A percentile compares a stretch with the other conserved stretches of the same genome.
Evolutionary conservation across 805 yeast species (phyloP).

Genomic region (Maudiozyma barnettii): DNA sequence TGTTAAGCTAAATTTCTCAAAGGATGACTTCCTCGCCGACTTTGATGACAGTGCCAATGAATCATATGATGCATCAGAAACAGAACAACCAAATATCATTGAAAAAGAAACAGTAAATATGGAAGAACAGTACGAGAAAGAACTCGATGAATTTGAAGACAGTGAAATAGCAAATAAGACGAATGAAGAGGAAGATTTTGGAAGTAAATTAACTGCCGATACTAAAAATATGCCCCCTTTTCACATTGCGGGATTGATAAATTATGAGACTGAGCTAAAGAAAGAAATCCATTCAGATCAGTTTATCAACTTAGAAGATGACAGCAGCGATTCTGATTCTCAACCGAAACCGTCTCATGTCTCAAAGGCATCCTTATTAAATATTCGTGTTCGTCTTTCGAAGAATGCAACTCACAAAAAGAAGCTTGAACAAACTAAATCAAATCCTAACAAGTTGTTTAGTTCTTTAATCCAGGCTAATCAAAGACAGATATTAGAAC

Average conservation of each 20-base stretch:
- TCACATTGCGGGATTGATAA: constrained; percentile 7
- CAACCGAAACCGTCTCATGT: constrained; percentile 3
- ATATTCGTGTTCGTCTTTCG: constrained; percentile 29
- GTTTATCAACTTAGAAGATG: constrained; percentile 14
- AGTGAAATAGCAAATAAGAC: too few species aligned
- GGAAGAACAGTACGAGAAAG: not conserved
- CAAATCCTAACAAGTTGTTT: constrained; percentile 28
- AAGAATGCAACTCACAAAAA: constrained; percentile 11
- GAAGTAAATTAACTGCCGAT: not conserved
- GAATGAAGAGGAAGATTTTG: not conserved
- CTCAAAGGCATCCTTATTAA: constrained; percentile 30
- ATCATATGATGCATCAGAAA: not conserved
- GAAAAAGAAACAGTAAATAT: not conserved
- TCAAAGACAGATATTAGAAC: constrained; percentile 40
- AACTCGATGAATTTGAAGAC: not conserved
- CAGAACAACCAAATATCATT: not conserved
- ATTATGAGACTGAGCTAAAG: constrained; percentile 17
- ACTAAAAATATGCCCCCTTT: not conserved
- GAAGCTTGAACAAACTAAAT: constrained; percentile 3
- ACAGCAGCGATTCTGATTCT: constrained; percentile 6
- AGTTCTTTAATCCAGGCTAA: constrained; percentile 35
- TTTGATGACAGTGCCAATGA: constrained; percentile 12
- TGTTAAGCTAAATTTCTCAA: constrained; percentile 9
- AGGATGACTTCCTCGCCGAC: constrained; percentile 16
- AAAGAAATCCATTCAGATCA: constrained; percentile 7